These are phyloP conservation scores for Plasmodium billcollinsi DNA, from an alignment of 169 alveolate species.

Conservation along the genomic window DNA sequence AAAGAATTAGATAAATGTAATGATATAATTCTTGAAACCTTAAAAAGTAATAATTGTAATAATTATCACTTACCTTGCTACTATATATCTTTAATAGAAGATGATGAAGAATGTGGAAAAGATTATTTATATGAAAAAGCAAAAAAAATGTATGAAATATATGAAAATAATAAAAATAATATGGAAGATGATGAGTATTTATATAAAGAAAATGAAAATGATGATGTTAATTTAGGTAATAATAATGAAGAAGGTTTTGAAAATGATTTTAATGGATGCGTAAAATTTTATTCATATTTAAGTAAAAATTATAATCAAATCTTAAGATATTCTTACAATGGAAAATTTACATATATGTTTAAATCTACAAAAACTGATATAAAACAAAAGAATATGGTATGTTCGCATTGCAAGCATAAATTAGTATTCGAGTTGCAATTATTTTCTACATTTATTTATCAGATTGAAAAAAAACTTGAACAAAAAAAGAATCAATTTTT, in stretches of 20 bases:
- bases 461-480: constrained; percentile 42
- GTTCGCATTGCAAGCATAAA: constrained; percentile 51
- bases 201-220: constrained; percentile 21
- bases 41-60: not conserved
- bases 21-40: not conserved
- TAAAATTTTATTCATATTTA: constrained; percentile 61
- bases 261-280: constrained; percentile 76
- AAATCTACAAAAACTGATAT: constrained; percentile 37
- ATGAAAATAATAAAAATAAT: constrained; percentile 49
- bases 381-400: constrained; percentile 13
- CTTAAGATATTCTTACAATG: constrained; percentile 72
- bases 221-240: not conserved
- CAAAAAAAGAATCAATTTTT: constrained; percentile 6
- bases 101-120: constrained; percentile 67
- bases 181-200: constrained; percentile 18
- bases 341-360: constrained; percentile 59
- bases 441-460: constrained; percentile 66
- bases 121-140: constrained; percentile 74
- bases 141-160: constrained; percentile 50
- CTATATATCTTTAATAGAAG: constrained; percentile 55
- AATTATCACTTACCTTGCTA: constrained; percentile 14
- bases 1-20: constrained; percentile 13
- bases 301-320: constrained; percentile 75
- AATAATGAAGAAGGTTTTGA: constrained; percentile 47
- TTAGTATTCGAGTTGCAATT: constrained; percentile 62